Conservation (phyloP, 768 basidiomycete genomes). For the Suillus luteus region DNA sequence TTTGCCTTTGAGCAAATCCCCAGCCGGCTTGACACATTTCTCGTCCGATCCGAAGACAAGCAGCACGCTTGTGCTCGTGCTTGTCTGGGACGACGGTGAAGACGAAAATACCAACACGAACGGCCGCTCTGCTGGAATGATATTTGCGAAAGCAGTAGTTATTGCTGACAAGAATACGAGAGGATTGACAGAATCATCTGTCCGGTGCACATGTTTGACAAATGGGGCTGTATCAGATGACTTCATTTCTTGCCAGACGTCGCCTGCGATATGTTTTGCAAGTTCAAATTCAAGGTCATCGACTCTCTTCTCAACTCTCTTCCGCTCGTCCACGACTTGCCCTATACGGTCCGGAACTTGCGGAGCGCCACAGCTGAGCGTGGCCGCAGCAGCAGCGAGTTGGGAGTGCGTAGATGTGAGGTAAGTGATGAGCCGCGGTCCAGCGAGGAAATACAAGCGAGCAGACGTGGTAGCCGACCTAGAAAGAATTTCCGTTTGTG, state of each 20-base stretch:
- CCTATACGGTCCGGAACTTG: conserved; percentile 69
- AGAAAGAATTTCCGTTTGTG: conserved; percentile 66
- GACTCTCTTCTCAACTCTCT: conserved; percentile 64
- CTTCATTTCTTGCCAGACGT: conserved; percentile 41
- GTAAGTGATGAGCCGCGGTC: conserved; percentile 70
- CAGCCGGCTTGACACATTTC: conserved; percentile 56
- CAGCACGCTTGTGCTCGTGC: conserved; percentile 52
- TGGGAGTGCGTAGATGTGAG: conserved; percentile 58
- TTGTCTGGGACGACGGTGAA: conserved; percentile 57
- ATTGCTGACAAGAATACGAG: conserved; percentile 63
- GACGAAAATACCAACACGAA: conserved; percentile 62
- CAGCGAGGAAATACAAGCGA: conserved; percentile 82
- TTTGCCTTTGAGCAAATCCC: conserved; percentile 57
- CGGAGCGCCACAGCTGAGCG: conserved; percentile 66
- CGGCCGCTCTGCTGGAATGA: conserved; percentile 22
- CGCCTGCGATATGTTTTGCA: conserved; percentile 48
- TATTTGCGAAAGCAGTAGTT: conserved; percentile 45
- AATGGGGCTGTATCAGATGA: conserved; percentile 33
- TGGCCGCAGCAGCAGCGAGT: conserved; percentile 56
- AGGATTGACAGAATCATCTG: conserved; percentile 59
- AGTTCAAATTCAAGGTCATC: conserved; percentile 71
- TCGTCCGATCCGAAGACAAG: conserved; percentile 64
- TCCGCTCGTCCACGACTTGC: conserved; percentile 68
- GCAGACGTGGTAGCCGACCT: conserved; percentile 63
- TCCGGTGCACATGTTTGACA: conserved; percentile 56